These are phyloP conservation scores for Neckera pumila DNA, from an alignment of 225 moss, liverwort and hornwort genomes.

Conservation along the genomic window DNA sequence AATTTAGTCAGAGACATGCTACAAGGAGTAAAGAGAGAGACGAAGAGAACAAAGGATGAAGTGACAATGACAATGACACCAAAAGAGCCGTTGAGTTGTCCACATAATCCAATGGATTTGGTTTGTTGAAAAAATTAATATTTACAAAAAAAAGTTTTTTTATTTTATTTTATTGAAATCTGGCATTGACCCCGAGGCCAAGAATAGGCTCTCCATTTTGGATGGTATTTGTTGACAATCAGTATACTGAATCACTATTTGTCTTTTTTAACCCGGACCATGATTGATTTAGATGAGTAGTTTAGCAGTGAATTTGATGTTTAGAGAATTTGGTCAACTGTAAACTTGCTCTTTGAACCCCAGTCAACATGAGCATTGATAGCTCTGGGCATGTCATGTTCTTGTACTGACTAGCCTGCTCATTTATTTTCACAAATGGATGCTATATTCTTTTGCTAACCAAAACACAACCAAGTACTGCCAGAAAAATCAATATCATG, in stretches of 20 bases:
- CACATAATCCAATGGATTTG: too few species aligned
- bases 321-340: neutral
- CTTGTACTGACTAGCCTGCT: neutral
- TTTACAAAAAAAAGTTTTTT: too few species aligned
- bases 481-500: neutral
- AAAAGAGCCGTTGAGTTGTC: too few species aligned
- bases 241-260: neutral
- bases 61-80: too few species aligned
- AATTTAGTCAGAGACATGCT: too few species aligned
- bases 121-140: too few species aligned
- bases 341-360: neutral
- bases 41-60: too few species aligned
- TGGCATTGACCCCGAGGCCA: neutral
- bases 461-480: neutral
- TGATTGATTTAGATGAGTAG: neutral
- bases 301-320: neutral
- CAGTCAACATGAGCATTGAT: conserved; percentile 1
- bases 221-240: neutral
- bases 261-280: neutral
- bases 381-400: conserved; percentile 1
- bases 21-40: too few species aligned
- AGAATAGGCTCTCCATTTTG: neutral
- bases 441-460: neutral
- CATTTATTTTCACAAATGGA: neutral
- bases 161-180: too few species aligned